These are phyloP conservation scores for Tetrahymena malaccensis DNA, from an alignment of 73 alveolate species.

Conservation along the genomic window DNA sequence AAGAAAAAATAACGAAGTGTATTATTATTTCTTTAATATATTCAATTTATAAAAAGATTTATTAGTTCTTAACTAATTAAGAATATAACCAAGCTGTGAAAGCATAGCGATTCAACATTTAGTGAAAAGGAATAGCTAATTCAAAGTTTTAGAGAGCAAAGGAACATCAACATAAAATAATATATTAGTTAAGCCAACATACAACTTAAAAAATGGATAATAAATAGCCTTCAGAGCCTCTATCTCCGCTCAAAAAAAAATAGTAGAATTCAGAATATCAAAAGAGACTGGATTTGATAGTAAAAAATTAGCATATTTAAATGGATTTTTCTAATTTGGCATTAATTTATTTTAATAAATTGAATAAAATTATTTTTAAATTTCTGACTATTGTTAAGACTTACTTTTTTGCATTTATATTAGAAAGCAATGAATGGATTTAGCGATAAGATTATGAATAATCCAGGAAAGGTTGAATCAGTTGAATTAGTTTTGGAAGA, in stretches of 20 bases:
- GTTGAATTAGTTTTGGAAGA: conserved; percentile 62
- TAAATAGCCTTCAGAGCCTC: background rate
- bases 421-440: conserved; percentile 41
- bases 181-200: background rate
- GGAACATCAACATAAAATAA: too few relatives aligned
- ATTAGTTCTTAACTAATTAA: background rate
- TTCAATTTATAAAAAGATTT: background rate
- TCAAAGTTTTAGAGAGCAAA: background rate
- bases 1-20: background rate
- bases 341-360: too few relatives aligned
- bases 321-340: background rate
- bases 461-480: conserved; percentile 40
- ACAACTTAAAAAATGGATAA: background rate
- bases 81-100: background rate
- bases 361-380: too few relatives aligned
- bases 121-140: background rate
- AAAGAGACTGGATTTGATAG: background rate
- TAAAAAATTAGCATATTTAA: background rate
- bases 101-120: background rate
- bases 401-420: background rate
- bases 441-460: conserved; percentile 31
- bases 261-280: background rate
- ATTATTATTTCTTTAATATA: too few relatives aligned
- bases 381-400: background rate
- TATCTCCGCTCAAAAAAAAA: background rate